Base-by-base conservation (phyloP, 371 early-diverging fungal species). In the Apophysomyces trapeziformis region DNA sequence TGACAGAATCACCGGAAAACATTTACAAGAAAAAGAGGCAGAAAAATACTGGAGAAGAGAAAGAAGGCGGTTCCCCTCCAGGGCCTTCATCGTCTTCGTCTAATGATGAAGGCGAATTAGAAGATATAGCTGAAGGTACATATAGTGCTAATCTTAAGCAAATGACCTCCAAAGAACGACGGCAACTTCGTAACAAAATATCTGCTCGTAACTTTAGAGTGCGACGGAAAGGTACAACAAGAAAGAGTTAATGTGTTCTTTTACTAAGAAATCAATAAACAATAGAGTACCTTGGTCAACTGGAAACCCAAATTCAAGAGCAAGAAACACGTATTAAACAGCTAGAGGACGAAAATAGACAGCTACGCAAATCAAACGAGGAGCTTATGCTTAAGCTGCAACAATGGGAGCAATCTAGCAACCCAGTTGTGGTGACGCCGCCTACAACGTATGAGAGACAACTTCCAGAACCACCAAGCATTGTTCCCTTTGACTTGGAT, bases 161-260 rank as follows among this genome's bases (percentile, higher is more conserved):
- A 60, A 73, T 93, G 73, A 80, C 90, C 1, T 84, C 93, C 12
- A 93, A 92, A 74, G 93, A 95, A 71, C 87, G 94, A 21, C 83
- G 95, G 37, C 94, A 94, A 71, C 73, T 95, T 56, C 85, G 95
- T 18, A 95, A 95, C 79, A 95, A 95, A 69, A 88, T 95, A 39
- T 93, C 93, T 8, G 96, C 96, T 6, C 80, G 96, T 64, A 93
- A 93, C 73, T 95, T 95, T 70, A 85, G 96, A 57, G 89, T 90
- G 38, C 86, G 95, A 50, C 84, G 94, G 75, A 95, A 95, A 82
- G 93, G 92, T 92, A 83, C 76, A 72, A 63, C 6, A 16, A 13
- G 9, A 58, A n/a, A 18, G 13, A 56, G 1, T 4, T 5, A 16
- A 18, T 11, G 39, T 4, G 57, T 59, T 44, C 62, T 41, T 54